These are phyloP conservation scores for Orbilia brochopaga DNA, from an alignment of 2,329 filamentous ascomycete genomes.

Conservation along the genomic window DNA sequence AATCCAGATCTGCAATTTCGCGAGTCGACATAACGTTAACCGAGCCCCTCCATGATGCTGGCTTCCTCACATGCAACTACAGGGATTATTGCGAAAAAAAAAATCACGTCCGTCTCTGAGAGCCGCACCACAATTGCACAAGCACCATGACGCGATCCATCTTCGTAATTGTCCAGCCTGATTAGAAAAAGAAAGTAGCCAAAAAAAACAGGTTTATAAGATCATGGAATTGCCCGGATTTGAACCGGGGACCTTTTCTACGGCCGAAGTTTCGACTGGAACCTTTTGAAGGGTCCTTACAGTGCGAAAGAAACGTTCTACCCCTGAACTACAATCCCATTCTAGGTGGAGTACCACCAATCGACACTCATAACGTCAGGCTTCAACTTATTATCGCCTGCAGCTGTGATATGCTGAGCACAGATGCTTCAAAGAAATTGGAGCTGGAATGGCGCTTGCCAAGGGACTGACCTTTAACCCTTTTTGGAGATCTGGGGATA, in stretches of 20 bases:
- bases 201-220: conserved; percentile 7
- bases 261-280: conserved; percentile 42
- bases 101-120: too few relatives aligned
- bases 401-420: neutral
- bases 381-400: neutral
- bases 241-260: conserved; percentile 51
- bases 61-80: too few relatives aligned
- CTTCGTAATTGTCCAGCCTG: too few relatives aligned
- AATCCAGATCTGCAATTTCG: too few relatives aligned
- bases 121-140: too few relatives aligned
- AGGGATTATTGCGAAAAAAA: too few relatives aligned
- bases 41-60: too few relatives aligned
- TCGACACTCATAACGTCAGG: neutral
- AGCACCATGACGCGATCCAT: too few relatives aligned
- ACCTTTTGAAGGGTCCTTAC: conserved; percentile 25
- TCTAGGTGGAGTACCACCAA: neutral
- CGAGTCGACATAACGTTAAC: too few relatives aligned
- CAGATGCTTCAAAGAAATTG: too few relatives aligned
- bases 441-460: neutral
- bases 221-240: conserved; percentile 48
- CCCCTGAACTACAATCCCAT: conserved; percentile 51
- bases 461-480: neutral
- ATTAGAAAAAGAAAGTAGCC: too few relatives aligned
- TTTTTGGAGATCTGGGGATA: neutral
- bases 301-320: conserved; percentile 52